These are phyloP conservation scores for Eucalyptus decipiens DNA, from an alignment of 345 rosid species.

Conservation along the genomic window DNA sequence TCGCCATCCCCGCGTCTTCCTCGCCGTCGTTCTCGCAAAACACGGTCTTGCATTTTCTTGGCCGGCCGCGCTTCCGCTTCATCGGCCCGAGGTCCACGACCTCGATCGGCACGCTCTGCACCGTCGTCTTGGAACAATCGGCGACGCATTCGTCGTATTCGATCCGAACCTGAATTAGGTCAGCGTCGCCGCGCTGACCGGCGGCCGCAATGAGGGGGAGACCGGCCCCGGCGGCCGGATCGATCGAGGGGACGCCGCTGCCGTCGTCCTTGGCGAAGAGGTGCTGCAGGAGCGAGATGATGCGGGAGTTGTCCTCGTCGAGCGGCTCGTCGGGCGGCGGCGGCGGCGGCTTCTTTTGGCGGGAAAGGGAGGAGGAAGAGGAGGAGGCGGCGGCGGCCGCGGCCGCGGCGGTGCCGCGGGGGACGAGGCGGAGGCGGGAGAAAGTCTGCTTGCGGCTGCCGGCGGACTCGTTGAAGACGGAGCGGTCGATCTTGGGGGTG, in stretches of 20 bases:
- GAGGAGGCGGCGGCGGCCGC: conserved; percentile 1
- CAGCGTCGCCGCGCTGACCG: not conserved
- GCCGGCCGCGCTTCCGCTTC: conserved; percentile 64
- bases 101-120: not conserved
- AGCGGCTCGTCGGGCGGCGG: conserved; percentile 7
- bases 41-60: conserved; percentile 7
- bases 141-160: not conserved
- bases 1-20: not conserved
- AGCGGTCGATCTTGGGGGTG: conserved; percentile 72
- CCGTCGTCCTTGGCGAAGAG: conserved; percentile 23
- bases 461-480: conserved; percentile 94
- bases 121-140: not conserved
- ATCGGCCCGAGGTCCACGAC: not conserved
- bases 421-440: conserved; percentile 71
- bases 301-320: conserved; percentile 32
- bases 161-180: not conserved
- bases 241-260: not conserved
- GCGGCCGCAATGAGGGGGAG: conserved; percentile 21
- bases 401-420: conserved; percentile 21
- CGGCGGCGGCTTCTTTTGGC: not conserved
- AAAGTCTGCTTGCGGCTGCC: conserved; percentile 92
- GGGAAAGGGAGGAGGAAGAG: not conserved
- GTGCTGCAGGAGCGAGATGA: conserved; percentile 40
- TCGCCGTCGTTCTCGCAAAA: not conserved
- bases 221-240: not conserved